Evolutionary conservation across 2,329 filamentous ascomycete genomes (phyloP), one percentile per base, ranked within the genome.

Genomic region (Elsinoe necatrix): DNA sequence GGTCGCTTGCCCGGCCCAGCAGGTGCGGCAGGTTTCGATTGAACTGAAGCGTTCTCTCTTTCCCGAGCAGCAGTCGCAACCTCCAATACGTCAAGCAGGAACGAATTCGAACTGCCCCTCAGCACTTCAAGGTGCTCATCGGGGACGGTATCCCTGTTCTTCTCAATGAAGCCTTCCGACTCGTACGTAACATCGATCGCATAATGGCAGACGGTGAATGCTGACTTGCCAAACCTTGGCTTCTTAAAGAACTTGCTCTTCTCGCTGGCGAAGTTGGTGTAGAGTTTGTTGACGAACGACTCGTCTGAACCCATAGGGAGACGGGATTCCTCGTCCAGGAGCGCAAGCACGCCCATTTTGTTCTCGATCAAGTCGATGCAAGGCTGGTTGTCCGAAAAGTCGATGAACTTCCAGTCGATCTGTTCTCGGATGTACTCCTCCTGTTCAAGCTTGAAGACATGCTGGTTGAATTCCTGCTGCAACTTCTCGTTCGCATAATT

Each of bases 401-500:
- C 93, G 69, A 98, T 98, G 69, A 98, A 98, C 8, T 88, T 96
- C 93, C 93, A 98, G 73, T 97, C 91, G 63, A 98, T 98, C 74
- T 97, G 80, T 73, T 98, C 93, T 56, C 86, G 84, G 39, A 96
- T 81, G 69, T 98, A 98, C 72, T 98, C 93, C 70, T 98, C 93
- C 71, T 98, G 93, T 71, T 98, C 93, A 20, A 98, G 81, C 73
- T 97, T 96, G 81, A 98, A 98, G 34, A 98, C 93, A 68, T 98
- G 93, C 70, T 95, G 89, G 73, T 98, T 98, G 78, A 98, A 98
- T 71, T 97, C 92, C 71, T 98, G 93, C 70, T 98, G 93, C 56
- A 98, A 77, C 74, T 98, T 98, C 74, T 98, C 93, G 72, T 98
- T 98, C 73, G 93, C 93, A 68, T 98, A 98, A 74, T 98, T 98